A percentile compares a stretch with the other conserved stretches of the same genome.
Evolutionary conservation across 306 rosid species (phyloP).

Genomic region (Potentilla sterilis): DNA sequence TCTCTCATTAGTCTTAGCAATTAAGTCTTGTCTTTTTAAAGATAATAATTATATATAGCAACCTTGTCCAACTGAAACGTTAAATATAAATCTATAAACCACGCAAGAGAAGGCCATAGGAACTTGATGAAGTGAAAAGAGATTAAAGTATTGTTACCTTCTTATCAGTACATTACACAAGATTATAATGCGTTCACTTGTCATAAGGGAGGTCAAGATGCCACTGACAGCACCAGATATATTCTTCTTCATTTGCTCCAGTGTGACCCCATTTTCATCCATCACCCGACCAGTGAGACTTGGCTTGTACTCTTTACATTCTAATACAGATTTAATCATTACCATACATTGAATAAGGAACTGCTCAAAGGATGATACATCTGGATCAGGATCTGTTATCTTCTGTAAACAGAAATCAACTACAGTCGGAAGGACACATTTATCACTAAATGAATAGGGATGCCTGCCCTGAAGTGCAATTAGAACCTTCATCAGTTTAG

Average conservation of each 20-base stretch:
- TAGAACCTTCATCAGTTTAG: conserved; percentile 84
- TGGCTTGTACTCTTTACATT: conserved; percentile 95
- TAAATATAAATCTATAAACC: not conserved
- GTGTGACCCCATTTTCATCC: conserved; percentile 73
- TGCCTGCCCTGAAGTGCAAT: conserved; percentile 86
- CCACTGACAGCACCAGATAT: conserved; percentile 74
- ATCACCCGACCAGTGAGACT: conserved; percentile 80
- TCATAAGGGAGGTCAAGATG: conserved; percentile 74
- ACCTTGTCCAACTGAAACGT: not conserved
- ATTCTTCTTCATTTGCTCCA: conserved; percentile 82
- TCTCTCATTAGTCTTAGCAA: not conserved
- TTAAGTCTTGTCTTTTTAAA: not conserved
- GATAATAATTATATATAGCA: not conserved
- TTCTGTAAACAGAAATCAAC: conserved; percentile 79
- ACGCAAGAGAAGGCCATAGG: conserved; percentile 29
- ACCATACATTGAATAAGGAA: conserved; percentile 97
- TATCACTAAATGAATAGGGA: conserved; percentile 88
- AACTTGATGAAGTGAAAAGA: conserved; percentile 12
- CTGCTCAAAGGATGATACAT: conserved; percentile 66
- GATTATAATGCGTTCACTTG: conserved; percentile 67
- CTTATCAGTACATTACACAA: conserved; percentile 73
- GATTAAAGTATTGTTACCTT: conserved; percentile 72
- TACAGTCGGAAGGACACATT: conserved; percentile 74
- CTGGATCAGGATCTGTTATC: conserved; percentile 85
- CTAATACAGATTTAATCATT: conserved; percentile 79